Base-by-base conservation (phyloP, 2,329 filamentous ascomycete species). In the Onygena corvina region DNA sequence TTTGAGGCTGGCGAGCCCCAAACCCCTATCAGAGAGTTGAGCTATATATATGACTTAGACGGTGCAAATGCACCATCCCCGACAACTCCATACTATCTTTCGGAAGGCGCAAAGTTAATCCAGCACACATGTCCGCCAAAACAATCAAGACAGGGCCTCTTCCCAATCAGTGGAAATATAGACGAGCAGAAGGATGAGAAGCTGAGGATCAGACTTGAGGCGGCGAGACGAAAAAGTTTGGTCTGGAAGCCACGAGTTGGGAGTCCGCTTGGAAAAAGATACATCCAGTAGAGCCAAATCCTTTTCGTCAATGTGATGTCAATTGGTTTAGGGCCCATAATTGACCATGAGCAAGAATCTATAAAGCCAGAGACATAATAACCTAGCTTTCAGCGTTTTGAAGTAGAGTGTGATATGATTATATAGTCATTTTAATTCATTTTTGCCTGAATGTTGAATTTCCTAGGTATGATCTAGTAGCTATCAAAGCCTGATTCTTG, bases 211-310 rank as follows among this genome's bases (percentile, higher is more conserved):
- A 73, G 80, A 44, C 68, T 89, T 53, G 79, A 85, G 73, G 79
- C 81, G 8, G 84, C 83, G 0, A 73, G 84, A 53, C 74, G 85
- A 53, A 87, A 86, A 76, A 90, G 83, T 60, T 63, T 87, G 64
- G 83, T 86, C 60, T 87, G 81, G 69, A 83, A 83, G 27, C 85
- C 84, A 25, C 83, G 84, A 66, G 69, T 86, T 51, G 81, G 76
- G 14, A 89, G 84, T 63, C 85, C 84, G 1, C 67, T 89, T 57
- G 75, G 78, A 21, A 47, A 36, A 20, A 14, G 30, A 20, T 35
- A 46, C n/a, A 30, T 46, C 11, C 30, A 46, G 16, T 18, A 18
- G 18, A 11, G 34, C 9, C 14, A 18, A 6, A 11, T 18, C 18
- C 8, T 40, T 6, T 1, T 11, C 5, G n/a, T 23, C 25, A 40